Evolutionary conservation across 805 yeast genomes (phyloP).

Genomic region (Ogataea paraovalis): DNA sequence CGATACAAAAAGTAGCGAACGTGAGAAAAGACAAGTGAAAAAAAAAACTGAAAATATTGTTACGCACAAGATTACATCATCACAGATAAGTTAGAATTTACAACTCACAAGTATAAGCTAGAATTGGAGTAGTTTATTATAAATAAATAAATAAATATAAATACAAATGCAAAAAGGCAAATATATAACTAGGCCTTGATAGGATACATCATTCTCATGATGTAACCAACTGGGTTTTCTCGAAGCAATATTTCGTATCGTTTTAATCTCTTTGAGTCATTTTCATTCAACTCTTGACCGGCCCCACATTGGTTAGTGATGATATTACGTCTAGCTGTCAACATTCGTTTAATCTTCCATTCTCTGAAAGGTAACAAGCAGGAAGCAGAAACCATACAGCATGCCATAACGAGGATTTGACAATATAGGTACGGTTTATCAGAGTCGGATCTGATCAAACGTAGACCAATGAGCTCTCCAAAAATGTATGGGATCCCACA

Average conservation of each 20-base stretch:
- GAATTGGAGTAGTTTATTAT: too few species aligned
- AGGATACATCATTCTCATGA: conserved; percentile 26
- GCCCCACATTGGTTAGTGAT: conserved; percentile 4
- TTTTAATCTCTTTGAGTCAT: conserved; percentile 8
- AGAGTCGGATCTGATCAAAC: conserved; percentile 23
- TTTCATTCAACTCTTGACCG: not conserved
- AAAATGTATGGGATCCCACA: conserved; percentile 31
- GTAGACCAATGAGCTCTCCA: conserved; percentile 32
- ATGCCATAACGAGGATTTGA: conserved; percentile 55
- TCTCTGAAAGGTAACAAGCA: conserved; percentile 50
- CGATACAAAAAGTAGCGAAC: too few species aligned
- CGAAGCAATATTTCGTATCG: conserved; percentile 15
- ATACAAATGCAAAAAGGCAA: not conserved
- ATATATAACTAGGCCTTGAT: conserved; percentile 20
- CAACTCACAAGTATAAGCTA: too few species aligned
- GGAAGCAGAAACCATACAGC: conserved; percentile 40
- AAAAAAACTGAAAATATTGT: too few species aligned
- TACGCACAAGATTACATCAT: too few species aligned
- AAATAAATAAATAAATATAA: not conserved
- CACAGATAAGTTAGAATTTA: too few species aligned
- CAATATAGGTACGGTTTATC: conserved; percentile 50
- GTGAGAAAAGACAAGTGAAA: too few species aligned
- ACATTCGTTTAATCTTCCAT: conserved; percentile 43
- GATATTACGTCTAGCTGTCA: conserved; percentile 24
- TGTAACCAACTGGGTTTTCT: conserved; percentile 6